Evolutionary conservation across 345 rosid genomes (phyloP).

Genomic region (Angophora floribunda): DNA sequence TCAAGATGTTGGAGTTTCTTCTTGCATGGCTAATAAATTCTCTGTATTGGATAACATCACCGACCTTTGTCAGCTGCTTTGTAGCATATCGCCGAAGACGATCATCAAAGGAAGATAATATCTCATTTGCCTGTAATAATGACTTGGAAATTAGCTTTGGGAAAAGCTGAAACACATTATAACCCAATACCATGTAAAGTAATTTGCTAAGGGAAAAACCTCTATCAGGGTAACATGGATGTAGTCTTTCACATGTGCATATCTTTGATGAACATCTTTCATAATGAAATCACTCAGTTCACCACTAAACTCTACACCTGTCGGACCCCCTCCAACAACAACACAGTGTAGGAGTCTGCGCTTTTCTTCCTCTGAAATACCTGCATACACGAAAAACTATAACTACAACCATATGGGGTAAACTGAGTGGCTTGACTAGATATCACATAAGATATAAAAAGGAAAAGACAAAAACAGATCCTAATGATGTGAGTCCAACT

Average conservation of each 20-base stretch:
- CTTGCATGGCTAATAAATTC: not conserved
- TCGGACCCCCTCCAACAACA: slow-evolving; percentile 98
- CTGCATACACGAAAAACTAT: slow-evolving; percentile 19
- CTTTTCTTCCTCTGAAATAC: slow-evolving; percentile 72
- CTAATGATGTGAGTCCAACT: not conserved
- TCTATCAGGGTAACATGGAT: slow-evolving; percentile 90
- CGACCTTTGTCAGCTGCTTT: slow-evolving; percentile 81
- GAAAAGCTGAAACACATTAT: not conserved
- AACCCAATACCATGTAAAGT: not conserved
- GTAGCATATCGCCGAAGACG: slow-evolving; percentile 89
- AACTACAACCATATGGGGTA: not conserved
- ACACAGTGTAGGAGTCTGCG: slow-evolving; percentile 78
- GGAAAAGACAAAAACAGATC: not conserved
- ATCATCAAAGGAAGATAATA: slow-evolving; percentile 90
- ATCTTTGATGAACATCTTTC: slow-evolving; percentile 81
- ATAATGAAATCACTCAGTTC: slow-evolving; percentile 89
- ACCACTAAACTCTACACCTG: slow-evolving; percentile 97
- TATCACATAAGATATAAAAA: not conserved
- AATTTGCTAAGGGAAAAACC: slow-evolving; percentile 26
- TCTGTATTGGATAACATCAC: not conserved
- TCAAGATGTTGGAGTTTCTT: not conserved
- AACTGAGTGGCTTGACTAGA: not conserved
- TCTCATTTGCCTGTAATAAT: slow-evolving; percentile 73
- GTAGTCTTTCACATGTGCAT: slow-evolving; percentile 76
- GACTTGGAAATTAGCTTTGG: not conserved